Evolutionary conservation across 495 filamentous ascomycete species (phyloP).

Genomic region (Pyrenula aspistea): DNA sequence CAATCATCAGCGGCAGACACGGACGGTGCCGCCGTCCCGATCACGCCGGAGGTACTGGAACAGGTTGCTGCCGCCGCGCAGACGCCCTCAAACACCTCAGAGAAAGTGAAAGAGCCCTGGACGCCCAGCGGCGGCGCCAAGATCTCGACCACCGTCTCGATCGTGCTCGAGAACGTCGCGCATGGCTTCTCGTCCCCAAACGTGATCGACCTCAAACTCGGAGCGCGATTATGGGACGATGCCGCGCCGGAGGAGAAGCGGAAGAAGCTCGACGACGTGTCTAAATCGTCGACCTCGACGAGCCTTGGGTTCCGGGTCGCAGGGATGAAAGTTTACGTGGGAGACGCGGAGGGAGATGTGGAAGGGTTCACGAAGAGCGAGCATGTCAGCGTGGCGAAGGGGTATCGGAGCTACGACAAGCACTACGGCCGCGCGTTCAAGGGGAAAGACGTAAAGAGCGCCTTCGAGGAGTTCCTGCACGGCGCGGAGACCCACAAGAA

Average conservation of each 20-base stretch:
- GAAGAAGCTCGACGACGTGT: conserved; percentile 65
- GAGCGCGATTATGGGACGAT: conserved; percentile 74
- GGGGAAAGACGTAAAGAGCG: conserved; percentile 56
- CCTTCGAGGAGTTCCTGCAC: conserved; percentile 65
- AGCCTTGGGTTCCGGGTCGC: conserved; percentile 78
- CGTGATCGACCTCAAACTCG: conserved; percentile 91
- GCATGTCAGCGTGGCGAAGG: conserved; percentile 28
- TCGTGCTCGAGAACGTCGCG: conserved; percentile 81
- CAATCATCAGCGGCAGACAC: not conserved
- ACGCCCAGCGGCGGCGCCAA: conserved; percentile 39
- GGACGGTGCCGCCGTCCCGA: conserved; percentile 1
- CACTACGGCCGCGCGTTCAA: conserved; percentile 71
- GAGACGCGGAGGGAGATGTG: conserved; percentile 33
- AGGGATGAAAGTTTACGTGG: conserved; percentile 88
- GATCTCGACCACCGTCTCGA: conserved; percentile 60
- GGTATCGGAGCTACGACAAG: conserved; percentile 74
- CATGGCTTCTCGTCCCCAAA: conserved; percentile 75
- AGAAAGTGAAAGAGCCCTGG: conserved; percentile 24
- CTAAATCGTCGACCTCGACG: conserved; percentile 65
- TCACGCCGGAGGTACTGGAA: not conserved
- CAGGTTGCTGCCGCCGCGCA: conserved; percentile 1
- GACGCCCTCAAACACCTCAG: conserved; percentile 2
- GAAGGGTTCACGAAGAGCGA: conserved; percentile 24
- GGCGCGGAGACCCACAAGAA: conserved; percentile 42
- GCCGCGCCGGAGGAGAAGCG: conserved; percentile 68